A percentile compares a stretch with the other conserved stretches of the same genome.
phyloP scores from a whole-genome alignment of 257 asterid species.

The Forsythia suspensa region DNA sequence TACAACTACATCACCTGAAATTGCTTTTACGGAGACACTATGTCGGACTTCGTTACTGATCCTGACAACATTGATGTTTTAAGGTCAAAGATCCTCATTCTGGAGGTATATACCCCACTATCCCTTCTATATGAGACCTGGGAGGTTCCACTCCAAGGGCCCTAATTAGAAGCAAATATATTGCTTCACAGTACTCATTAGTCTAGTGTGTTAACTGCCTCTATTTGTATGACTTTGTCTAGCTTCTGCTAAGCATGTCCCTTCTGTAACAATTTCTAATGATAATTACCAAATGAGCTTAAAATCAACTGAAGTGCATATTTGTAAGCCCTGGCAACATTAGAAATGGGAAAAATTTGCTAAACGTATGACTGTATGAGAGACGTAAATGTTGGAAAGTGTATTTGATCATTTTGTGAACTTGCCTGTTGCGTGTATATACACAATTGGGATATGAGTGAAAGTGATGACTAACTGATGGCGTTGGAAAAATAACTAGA shows the following conservation, averaged over 20 bases:
- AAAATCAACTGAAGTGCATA: constrained; percentile 2
- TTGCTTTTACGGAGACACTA: constrained; percentile 98
- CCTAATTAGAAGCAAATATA: neutral
- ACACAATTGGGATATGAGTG: neutral
- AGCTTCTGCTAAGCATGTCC: neutral
- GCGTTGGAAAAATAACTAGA: neutral
- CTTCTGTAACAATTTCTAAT: constrained; percentile 5
- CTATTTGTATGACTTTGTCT: neutral
- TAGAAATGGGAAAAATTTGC: neutral
- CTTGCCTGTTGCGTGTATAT: neutral
- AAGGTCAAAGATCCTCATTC: constrained; percentile 76
- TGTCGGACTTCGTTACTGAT: constrained; percentile 85
- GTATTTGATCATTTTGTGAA: neutral
- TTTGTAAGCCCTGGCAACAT: neutral
- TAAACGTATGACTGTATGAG: neutral
- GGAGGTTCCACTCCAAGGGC: constrained; percentile 7
- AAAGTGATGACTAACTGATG: neutral
- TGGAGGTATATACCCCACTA: constrained; percentile 63
- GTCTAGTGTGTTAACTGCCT: neutral
- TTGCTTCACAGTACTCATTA: constrained; percentile 8
- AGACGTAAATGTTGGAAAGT: neutral
- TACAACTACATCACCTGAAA: constrained; percentile 72
- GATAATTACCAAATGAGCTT: neutral
- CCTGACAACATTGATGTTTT: constrained; percentile 66
- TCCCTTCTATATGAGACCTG: neutral